Evolutionary conservation across 129 eudicot genomes (phyloP).

Genomic region (Smallanthus sonchifolius): DNA sequence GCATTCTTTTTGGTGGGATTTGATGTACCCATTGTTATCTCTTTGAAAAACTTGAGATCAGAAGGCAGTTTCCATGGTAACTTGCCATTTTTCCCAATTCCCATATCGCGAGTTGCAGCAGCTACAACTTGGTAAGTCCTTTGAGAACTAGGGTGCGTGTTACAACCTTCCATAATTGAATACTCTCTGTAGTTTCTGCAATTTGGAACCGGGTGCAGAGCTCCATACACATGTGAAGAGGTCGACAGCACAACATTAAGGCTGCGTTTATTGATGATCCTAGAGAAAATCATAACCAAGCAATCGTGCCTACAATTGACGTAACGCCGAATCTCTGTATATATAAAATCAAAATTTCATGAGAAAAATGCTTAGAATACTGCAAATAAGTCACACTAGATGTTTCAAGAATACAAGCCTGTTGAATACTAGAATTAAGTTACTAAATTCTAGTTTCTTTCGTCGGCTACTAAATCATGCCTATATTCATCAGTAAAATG

Average conservation of each 20-base stretch:
- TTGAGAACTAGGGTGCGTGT: constrained; percentile 16
- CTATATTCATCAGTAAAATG: too few species aligned
- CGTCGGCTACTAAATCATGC: too few species aligned
- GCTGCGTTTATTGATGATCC: constrained; percentile 15
- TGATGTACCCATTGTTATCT: constrained; percentile 47
- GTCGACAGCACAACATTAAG: constrained; percentile 19
- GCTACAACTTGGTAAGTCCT: constrained; percentile 73
- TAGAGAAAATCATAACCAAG: constrained; percentile 24
- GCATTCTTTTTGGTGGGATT: constrained; percentile 58
- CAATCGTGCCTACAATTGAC: neutral
- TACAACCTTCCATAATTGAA: constrained; percentile 33
- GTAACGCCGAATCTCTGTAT: neutral
- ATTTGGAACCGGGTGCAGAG: constrained; percentile 3
- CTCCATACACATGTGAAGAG: neutral
- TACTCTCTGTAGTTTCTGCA: constrained; percentile 15
- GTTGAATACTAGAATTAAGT: too few species aligned
- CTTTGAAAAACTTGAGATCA: constrained; percentile 68
- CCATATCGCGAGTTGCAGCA: constrained; percentile 76
- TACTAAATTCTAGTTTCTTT: too few species aligned
- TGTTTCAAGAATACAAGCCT: neutral
- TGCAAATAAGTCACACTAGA: neutral
- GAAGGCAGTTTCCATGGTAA: constrained; percentile 79
- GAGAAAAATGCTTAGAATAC: neutral
- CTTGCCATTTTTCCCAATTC: constrained; percentile 73
- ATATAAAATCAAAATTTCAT: neutral